Conservation (phyloP, 805 yeast species). For the Blastobotrys mokoenaii region DNA sequence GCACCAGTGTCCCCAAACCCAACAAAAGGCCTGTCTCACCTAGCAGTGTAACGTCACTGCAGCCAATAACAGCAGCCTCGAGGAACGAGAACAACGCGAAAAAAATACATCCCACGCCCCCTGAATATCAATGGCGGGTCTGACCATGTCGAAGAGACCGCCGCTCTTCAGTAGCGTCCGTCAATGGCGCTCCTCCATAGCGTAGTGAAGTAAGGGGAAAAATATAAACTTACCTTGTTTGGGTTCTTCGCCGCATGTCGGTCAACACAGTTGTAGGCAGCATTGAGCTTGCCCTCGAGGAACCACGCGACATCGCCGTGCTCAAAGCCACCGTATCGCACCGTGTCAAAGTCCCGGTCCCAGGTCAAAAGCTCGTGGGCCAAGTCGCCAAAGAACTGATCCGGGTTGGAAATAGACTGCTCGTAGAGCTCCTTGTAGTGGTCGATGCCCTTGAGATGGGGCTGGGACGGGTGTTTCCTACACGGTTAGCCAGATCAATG, state of each 20-base stretch:
- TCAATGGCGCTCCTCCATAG: too few relatives aligned
- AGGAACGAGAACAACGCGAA: too few relatives aligned
- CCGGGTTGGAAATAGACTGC: constrained; percentile 74
- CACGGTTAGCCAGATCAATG: constrained; percentile 1
- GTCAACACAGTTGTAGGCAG: constrained; percentile 89
- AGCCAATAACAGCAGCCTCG: too few relatives aligned
- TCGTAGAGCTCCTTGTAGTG: constrained; percentile 64
- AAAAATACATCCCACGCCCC: too few relatives aligned
- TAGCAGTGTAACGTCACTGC: too few relatives aligned
- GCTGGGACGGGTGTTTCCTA: constrained; percentile 40
- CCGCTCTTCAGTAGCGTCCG: too few relatives aligned
- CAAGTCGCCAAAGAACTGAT: constrained; percentile 64
- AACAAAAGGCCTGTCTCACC: too few relatives aligned
- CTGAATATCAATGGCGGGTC: too few relatives aligned
- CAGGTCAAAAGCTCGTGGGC: constrained; percentile 70
- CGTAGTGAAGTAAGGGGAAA: too few relatives aligned
- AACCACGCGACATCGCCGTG: constrained; percentile 91
- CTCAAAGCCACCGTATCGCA: constrained; percentile 51
- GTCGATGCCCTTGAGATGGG: constrained; percentile 52
- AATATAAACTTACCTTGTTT: constrained; percentile 39
- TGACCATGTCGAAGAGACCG: too few relatives aligned
- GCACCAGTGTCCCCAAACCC: too few relatives aligned
- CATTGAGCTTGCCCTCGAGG: constrained; percentile 85
- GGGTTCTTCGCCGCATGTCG: constrained; percentile 89
- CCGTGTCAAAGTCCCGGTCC: constrained; percentile 69